Conservation (phyloP, 2,329 filamentous ascomycete species). For the Venturia effusa region DNA sequence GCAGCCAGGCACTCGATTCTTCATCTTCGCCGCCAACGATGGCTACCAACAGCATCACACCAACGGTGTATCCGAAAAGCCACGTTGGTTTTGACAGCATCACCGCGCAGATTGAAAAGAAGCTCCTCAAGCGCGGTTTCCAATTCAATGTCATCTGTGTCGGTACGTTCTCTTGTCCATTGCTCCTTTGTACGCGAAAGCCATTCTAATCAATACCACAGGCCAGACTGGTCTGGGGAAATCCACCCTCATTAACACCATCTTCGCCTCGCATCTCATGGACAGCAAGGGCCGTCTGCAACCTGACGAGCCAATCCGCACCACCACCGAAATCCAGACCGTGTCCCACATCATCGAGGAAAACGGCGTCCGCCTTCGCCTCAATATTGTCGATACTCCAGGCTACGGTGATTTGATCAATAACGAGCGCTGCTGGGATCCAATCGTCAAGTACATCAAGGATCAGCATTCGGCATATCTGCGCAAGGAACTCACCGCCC, state of each 20-base stretch:
- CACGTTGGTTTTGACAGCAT: conserved; percentile 99
- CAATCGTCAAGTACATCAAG: conserved; percentile 99
- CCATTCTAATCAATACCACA: conserved; percentile 34
- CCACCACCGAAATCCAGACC: conserved; percentile 95
- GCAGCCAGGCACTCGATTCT: not conserved
- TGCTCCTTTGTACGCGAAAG: not conserved
- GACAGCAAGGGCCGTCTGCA: conserved; percentile 93
- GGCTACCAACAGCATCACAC: conserved; percentile 52
- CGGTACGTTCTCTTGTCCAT: conserved; percentile 52
- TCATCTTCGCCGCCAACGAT: conserved; percentile 31
- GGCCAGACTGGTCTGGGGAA: conserved; percentile 98
- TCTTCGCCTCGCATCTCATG: conserved; percentile 98
- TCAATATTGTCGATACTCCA: conserved; percentile 98
- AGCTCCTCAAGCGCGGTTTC: conserved; percentile 98
- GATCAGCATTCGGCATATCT: conserved; percentile 99
- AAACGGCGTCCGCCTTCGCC: conserved; percentile 90
- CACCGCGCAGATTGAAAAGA: conserved; percentile 98
- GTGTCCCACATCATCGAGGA: conserved; percentile 99
- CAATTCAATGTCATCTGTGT: conserved; percentile 99
- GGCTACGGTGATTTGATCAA: conserved; percentile 98
- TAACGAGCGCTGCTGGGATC: conserved; percentile 99
- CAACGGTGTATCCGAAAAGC: conserved; percentile 73
- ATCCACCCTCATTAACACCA: conserved; percentile 98
- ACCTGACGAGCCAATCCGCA: conserved; percentile 86
- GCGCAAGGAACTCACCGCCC: conserved; percentile 96